phyloP scores from a whole-genome alignment of 2,329 filamentous ascomycete genomes.

The Aspergillus uvarum region DNA sequence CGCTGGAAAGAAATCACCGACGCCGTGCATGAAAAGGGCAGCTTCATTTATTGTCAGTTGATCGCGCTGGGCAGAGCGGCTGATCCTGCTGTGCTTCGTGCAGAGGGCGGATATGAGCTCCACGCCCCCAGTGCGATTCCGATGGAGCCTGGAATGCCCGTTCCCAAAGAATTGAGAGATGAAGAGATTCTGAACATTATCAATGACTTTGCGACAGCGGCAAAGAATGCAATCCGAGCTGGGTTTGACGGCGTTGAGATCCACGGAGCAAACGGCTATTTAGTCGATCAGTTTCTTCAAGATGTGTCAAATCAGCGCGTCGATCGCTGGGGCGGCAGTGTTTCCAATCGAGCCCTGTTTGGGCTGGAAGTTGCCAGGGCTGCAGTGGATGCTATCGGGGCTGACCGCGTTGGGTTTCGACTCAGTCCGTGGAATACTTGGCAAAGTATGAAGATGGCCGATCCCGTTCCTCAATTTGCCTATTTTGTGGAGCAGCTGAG shows the following conservation, averaged over 20 bases:
- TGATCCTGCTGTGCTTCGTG: slow-evolving; percentile 28
- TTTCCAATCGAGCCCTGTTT: slow-evolving; percentile 53
- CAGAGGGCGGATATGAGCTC: slow-evolving; percentile 7
- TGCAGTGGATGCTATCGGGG: slow-evolving; percentile 42
- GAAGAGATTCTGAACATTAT: slow-evolving; percentile 44
- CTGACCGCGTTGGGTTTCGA: slow-evolving; percentile 42
- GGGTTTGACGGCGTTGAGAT: slow-evolving; percentile 53
- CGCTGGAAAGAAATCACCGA: slow-evolving; percentile 61
- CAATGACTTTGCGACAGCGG: slow-evolving; percentile 42
- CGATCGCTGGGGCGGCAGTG: slow-evolving; percentile 49
- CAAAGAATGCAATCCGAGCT: slow-evolving; percentile 51
- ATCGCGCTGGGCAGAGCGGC: slow-evolving; percentile 60
- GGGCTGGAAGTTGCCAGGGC: slow-evolving; percentile 50
- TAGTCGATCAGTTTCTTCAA: slow-evolving; percentile 50
- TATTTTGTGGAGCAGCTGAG: slow-evolving; percentile 54
- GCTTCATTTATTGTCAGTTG: slow-evolving; percentile 61
- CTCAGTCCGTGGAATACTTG: slow-evolving; percentile 40
- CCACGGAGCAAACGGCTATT: slow-evolving; percentile 48
- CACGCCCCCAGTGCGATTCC: slow-evolving; percentile 37
- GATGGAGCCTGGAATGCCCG: slow-evolving; percentile 34
- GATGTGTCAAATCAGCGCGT: slow-evolving; percentile 46
- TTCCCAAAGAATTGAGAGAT: slow-evolving; percentile 26
- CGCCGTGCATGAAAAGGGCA: slow-evolving; percentile 59
- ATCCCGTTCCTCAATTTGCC: slow-evolving; percentile 28
- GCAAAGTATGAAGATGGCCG: slow-evolving; percentile 53